Evolutionary conservation across 768 basidiomycete species (phyloP).

Genomic region (Termitomyces sp.): DNA sequence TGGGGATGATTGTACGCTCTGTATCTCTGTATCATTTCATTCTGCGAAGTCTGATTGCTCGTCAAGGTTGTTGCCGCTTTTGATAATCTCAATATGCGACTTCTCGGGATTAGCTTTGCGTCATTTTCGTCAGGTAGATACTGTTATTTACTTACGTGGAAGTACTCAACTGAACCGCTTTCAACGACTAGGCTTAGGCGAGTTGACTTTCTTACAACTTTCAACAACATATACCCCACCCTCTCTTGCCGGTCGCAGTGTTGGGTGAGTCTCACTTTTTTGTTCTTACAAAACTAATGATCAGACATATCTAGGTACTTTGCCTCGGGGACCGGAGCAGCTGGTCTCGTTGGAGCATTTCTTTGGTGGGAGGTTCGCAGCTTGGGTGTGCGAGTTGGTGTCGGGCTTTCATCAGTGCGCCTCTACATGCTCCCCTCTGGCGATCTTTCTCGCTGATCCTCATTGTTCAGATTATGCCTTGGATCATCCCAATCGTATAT

Average conservation of each 20-base stretch:
- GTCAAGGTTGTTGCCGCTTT: conserved; percentile 75
- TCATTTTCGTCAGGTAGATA: conserved; percentile 79
- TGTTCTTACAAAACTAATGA: background rate
- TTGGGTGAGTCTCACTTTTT: conserved; percentile 54
- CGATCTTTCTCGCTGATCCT: background rate
- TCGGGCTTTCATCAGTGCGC: conserved; percentile 79
- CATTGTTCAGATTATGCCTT: conserved; percentile 65
- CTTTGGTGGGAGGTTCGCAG: conserved; percentile 93
- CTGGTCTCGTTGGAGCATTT: conserved; percentile 88
- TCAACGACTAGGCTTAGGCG: conserved; percentile 68
- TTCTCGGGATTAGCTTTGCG: conserved; percentile 77
- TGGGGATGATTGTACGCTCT: conserved; percentile 76
- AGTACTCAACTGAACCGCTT: background rate
- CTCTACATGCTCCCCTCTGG: background rate
- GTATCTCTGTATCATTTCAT: conserved; percentile 23
- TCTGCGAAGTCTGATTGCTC: background rate
- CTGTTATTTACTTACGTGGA: background rate
- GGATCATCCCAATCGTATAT: conserved; percentile 75
- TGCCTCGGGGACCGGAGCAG: conserved; percentile 91
- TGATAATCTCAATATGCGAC: conserved; percentile 58
- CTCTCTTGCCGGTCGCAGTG: conserved; percentile 70
- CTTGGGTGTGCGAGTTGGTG: conserved; percentile 78
- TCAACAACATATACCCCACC: conserved; percentile 74
- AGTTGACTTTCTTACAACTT: conserved; percentile 92
- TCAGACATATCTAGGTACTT: conserved; percentile 62